These are phyloP conservation scores for Ceratobasidium sp. DNA, from an alignment of 1,284 basidiomycete genomes.

Conservation along the genomic window DNA sequence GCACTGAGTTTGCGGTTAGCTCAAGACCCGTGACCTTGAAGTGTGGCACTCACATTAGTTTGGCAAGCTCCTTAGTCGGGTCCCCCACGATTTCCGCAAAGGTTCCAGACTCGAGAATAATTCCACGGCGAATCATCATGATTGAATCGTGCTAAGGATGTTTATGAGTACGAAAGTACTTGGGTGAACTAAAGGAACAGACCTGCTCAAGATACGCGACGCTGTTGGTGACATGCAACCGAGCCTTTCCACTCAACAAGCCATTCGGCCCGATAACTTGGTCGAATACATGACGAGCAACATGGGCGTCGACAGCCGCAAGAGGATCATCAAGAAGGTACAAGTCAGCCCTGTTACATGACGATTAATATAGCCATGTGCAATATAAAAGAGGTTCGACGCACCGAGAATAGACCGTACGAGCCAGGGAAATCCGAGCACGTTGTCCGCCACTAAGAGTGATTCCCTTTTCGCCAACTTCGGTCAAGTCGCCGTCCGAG, in stretches of 20 bases:
- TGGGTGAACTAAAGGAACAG: not conserved
- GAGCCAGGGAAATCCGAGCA: constrained; percentile 64
- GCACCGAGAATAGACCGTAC: constrained; percentile 54
- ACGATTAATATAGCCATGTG: constrained; percentile 37
- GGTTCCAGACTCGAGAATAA: constrained; percentile 80
- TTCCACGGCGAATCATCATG: constrained; percentile 80
- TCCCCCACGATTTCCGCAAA: constrained; percentile 71
- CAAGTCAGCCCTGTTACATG: constrained; percentile 63
- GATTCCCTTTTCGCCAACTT: constrained; percentile 68
- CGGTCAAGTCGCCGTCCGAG: constrained; percentile 72
- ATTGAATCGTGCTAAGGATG: constrained; percentile 83
- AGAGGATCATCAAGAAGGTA: constrained; percentile 63
- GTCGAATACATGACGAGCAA: constrained; percentile 73
- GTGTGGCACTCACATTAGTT: constrained; percentile 82
- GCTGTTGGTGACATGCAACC: constrained; percentile 89
- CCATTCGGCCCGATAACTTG: constrained; percentile 90
- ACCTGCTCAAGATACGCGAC: constrained; percentile 70
- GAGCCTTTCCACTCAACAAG: constrained; percentile 82
- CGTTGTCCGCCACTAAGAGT: constrained; percentile 64
- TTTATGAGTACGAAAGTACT: no score
- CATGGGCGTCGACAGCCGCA: constrained; percentile 72
- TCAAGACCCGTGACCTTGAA: constrained; percentile 35
- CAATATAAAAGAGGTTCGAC: not conserved
- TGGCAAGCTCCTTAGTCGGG: constrained; percentile 72
- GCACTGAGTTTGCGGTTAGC: constrained; percentile 24